phyloP scores from a whole-genome alignment of 805 yeast genomes.

The Starmerella stigmatis region DNA sequence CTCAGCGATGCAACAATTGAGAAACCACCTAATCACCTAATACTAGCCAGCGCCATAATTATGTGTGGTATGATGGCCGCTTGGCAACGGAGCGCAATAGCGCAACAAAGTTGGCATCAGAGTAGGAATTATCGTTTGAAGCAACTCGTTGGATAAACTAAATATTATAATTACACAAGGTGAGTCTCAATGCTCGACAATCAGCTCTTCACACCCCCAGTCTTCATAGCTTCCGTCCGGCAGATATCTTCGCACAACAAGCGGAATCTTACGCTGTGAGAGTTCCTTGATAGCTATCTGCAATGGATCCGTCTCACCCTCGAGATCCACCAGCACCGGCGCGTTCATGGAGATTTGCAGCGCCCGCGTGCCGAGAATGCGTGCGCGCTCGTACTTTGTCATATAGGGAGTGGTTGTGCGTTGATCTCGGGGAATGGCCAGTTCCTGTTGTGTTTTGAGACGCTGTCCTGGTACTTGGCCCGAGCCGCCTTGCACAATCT shows the following conservation, averaged over 20 bases:
- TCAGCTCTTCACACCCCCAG: conserved; percentile 97
- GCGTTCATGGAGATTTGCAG: conserved; percentile 96
- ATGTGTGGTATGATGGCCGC: no score
- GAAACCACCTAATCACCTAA: no score
- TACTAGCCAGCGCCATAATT: no score
- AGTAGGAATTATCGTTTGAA: no score
- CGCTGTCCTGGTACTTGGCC: conserved; percentile 28
- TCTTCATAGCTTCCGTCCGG: conserved; percentile 97
- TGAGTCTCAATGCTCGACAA: conserved; percentile 54
- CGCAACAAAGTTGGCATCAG: no score
- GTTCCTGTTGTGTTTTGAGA: conserved; percentile 61
- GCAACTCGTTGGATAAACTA: no score
- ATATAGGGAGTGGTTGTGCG: conserved; percentile 95
- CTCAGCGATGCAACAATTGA: no score
- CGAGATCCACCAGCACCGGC: conserved; percentile 93
- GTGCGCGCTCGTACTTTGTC: conserved; percentile 97
- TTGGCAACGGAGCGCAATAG: no score
- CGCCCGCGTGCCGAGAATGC: conserved; percentile 95
- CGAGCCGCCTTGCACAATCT: conserved; percentile 54
- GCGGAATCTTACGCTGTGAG: conserved; percentile 86
- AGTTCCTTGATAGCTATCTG: conserved; percentile 97
- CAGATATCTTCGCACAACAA: conserved; percentile 87
- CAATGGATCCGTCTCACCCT: conserved; percentile 97
- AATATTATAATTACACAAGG: no score
- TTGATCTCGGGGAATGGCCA: conserved; percentile 79